Conservation (phyloP, 177 flowering plant genomes). For the Telopea speciosissima region DNA sequence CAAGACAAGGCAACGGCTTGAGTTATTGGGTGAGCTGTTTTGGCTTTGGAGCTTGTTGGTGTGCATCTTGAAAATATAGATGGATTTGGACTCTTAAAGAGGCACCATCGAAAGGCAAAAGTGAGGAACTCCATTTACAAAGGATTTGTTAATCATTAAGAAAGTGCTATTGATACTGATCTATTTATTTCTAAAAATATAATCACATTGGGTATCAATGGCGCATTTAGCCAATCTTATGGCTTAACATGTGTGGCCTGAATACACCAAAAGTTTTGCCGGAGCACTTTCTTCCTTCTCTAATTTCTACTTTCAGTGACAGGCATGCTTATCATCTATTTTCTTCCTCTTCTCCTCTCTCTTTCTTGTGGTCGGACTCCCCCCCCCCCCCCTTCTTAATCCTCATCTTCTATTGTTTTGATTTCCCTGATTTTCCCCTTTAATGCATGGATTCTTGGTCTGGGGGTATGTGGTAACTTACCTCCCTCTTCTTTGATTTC, state of each 20-base stretch:
- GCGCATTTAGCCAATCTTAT: neutral
- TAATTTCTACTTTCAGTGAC: neutral
- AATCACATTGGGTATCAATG: neutral
- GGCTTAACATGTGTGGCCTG: neutral
- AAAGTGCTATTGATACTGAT: too few species aligned
- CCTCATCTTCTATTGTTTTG: neutral
- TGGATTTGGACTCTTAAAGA: too few species aligned
- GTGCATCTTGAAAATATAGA: neutral
- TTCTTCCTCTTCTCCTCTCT: too few species aligned
- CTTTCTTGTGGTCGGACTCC: too few species aligned
- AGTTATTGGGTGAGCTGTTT: neutral
- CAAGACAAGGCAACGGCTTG: neutral
- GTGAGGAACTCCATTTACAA: too few species aligned
- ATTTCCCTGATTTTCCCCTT: neutral
- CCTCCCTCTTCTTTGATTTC: neutral
- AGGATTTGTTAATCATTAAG: too few species aligned
- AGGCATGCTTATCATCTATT: too few species aligned
- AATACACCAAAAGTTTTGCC: neutral
- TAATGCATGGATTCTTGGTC: neutral
- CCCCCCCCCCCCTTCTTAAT: too few species aligned
- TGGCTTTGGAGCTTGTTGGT: neutral
- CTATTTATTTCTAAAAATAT: neutral
- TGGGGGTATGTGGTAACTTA: neutral
- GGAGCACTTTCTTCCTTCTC: neutral
- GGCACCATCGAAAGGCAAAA: too few species aligned